Evolutionary conservation across 2,329 filamentous ascomycete species (phyloP).

Genomic region (Trichoderma koningii): DNA sequence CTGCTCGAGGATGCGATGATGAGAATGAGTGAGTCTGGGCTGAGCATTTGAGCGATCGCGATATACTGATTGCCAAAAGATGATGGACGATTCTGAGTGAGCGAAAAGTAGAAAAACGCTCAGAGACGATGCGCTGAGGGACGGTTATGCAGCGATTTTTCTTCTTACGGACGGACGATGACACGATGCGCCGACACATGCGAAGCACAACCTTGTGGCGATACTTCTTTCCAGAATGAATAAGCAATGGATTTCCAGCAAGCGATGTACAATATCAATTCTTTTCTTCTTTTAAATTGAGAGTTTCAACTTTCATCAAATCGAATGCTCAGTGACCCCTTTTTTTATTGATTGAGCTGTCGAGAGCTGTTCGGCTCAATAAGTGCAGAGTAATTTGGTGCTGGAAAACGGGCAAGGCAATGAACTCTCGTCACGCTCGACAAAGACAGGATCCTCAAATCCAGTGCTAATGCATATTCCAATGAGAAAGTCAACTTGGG

Average conservation of each 20-base stretch:
- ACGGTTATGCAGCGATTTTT: not conserved
- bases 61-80: not conserved
- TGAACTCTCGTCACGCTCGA: not conserved
- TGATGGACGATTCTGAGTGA: not conserved
- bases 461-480: no score
- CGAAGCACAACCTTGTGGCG: not conserved
- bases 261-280: constrained; percentile 13
- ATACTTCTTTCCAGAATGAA: constrained; percentile 1
- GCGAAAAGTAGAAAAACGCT: not conserved
- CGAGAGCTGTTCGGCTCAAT: not conserved
- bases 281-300: not conserved
- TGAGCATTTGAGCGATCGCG: not conserved
- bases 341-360: constrained; percentile 1
- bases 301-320: not conserved
- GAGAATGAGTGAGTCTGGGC: not conserved
- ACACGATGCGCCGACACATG: not conserved
- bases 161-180: not conserved
- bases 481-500: not conserved
- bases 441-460: no score
- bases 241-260: not conserved
- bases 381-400: not conserved
- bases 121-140: not conserved
- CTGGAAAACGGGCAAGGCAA: not conserved
- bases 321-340: not conserved
- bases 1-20: not conserved